Base-by-base conservation (phyloP, 305 asterid genomes). In the Fraxinus albicans region DNA sequence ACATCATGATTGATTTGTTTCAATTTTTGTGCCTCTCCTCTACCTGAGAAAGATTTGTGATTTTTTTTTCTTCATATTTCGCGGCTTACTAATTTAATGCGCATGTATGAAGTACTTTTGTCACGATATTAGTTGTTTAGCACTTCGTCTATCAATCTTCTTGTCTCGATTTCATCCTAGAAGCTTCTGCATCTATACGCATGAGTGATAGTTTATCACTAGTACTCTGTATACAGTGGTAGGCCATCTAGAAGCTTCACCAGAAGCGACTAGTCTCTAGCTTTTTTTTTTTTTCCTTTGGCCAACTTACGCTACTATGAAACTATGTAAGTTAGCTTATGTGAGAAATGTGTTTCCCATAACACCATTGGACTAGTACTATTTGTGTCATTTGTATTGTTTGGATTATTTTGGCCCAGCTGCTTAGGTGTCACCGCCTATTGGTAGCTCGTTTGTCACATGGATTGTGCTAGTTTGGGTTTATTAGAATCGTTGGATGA, bases 1-100 rank as follows among this genome's bases (percentile, higher is more conserved):
- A 84, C 87, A 84, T 15, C 38, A 73, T 73, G 77, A 73, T 73
- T 34, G 5, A 34, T 73, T 4, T 8, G 77, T 73, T 15, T 17
- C 13, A 73, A 73, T 33, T 73, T 73, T 34, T 15, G 50, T 34
- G 77, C 76, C 40, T 31, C 75, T 1, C 40, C 21, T 69, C 6
- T 33, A 70, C 13, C 15, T 0, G 6, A 34, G 77, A 31, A 73
- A 7, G 77, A 34, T 33, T 70, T 73, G 3, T 31, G 3, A 4
- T 1, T n/a, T 17, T 58, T 5, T 6, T 5, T 53, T 3, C 21
- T n/a, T 6, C 0, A 55, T n/a, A 55, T n/a, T n/a, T 55, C 9
- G 25, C 5, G 65, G 25, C 65, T 55, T 55, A 55, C 65, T 55
- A 55, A 55, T n/a, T 55, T 55, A 15, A n/a, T n/a, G n/a, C 0